Evolutionary conservation across 441 rosid genomes (phyloP), one percentile per base, ranked within the genome.

Genomic region (Dalechampia spathulata): DNA sequence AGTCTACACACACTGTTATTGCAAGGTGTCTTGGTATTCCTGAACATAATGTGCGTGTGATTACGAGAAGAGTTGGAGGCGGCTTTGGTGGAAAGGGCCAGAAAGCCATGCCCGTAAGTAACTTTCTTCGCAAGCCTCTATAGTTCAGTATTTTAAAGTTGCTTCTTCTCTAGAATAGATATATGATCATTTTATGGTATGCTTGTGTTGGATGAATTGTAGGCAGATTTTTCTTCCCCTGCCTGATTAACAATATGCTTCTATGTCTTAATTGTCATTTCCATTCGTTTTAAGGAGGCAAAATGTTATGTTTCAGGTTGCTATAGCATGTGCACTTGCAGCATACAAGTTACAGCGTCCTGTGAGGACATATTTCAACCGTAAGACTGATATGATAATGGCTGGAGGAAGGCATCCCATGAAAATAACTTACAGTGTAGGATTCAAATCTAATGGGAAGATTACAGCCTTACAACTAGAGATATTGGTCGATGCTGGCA

Each of bases 321-420:
- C 96, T 46, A 58, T 94, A 43, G 90, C 90, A 44, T 93, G 97
- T 64, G 95, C 97, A 27, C 77, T 93, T 54, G 92, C 99, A 58
- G 95, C 99, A 17, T 60, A 71, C 57, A 83, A 75, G 54, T 65
- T 85, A 63, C 75, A 73, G 51, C 67, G 78, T 15, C 97, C 99
- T 0, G 97, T 93, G 12, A 75, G 96, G 64, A 70, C 62, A 26
- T 89, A 89, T 57, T 61, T 87, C 54, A 77, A 76, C 52, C 83
- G 95, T 15, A 82, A 83, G 64, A 82, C 85, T 0, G 99, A 93
- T 70, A 93, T 93, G 97, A 74, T 85, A 65, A 78, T 79, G 58
- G 78, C 87, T 0, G 97, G 97, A 72, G 97, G 99, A 73, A 85
- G 99, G 64, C 99, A 93, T 75, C 99, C 99, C 0, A 85, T 93